Evolutionary conservation across 495 filamentous ascomycete species (phyloP), one percentile per base, ranked within the genome.

Genomic region (Astrothelium macrocarpum): DNA sequence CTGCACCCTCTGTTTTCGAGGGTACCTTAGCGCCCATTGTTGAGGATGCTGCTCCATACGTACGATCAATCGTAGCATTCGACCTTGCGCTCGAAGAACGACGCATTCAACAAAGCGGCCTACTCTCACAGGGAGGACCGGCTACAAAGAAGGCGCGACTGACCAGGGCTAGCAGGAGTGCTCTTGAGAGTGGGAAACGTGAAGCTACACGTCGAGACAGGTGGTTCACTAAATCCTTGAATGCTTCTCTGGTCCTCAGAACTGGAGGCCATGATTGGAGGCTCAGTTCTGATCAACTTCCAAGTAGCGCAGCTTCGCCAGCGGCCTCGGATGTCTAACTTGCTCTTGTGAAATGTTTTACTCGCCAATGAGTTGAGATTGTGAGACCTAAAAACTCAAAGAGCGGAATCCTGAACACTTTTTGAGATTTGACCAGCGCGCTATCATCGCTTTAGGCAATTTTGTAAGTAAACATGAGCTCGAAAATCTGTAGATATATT

Each of bases 41-140:
- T 3, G 79, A 87, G 53, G 94, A 98, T 64, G 74, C 96, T 7
- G 90, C 89, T 0, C 93, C 92, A 0, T 97, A 89, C 67, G 81
- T 95, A 25, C 87, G 94, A 23, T 77, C 80, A 11, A 96, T 97
- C 66, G 85, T 90, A 31, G 76, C 84, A 0, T 88, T 88, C 69
- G 93, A 96, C 65, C 75, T 84, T 2, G 79, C 78, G 12, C 79
- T 91, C 0, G 84, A 88, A 59, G 78, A 86, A 65, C 82, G 90
- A 65, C 80, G 91, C 0, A 67, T 84, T 16, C 80, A 79, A 18
- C 70, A 90, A 1, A 85, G 85, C 64, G 83, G 76, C 16, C 70
- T 93, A 1, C 72, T 91, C 20, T 82, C 82, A 42, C 74, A 78
- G 34, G 81, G 79, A 18, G 78, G 43, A 9, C 25, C 74, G 28